Conservation (phyloP, 371 early-diverging fungal genomes). For the Chytridium lagenaria region DNA sequence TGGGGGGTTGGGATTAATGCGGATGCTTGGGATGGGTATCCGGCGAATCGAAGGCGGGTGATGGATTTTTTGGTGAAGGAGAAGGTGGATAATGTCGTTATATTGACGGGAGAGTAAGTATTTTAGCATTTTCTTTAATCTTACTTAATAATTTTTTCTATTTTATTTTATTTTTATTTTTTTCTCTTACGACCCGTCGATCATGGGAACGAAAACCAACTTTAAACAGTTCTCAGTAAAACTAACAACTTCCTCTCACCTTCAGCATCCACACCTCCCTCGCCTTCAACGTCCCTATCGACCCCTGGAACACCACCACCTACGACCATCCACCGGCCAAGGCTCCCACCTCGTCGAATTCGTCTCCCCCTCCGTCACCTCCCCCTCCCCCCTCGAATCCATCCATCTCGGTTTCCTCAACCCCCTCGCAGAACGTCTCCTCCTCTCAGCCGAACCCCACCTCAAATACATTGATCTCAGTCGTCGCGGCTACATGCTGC, state of each 20-base stretch:
- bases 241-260: background rate
- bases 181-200: background rate
- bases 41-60: slow-evolving; percentile 36
- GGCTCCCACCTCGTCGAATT: slow-evolving; percentile 44
- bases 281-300: slow-evolving; percentile 39
- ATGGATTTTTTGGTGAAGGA: slow-evolving; percentile 28
- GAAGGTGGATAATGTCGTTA: slow-evolving; percentile 32
- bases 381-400: slow-evolving; percentile 26
- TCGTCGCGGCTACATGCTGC: slow-evolving; percentile 40
- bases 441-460: slow-evolving; percentile 28
- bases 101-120: slow-evolving; percentile 48
- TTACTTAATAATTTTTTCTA: background rate
- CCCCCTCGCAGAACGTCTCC: slow-evolving; percentile 22
- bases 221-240: background rate
- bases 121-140: background rate
- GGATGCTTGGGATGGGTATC: slow-evolving; percentile 52
- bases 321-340: slow-evolving; percentile 34
- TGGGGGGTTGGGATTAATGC: slow-evolving; percentile 22
- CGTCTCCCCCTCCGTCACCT: slow-evolving; percentile 39
- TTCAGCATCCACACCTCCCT: slow-evolving; percentile 39
- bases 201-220: no score
- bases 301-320: slow-evolving; percentile 19
- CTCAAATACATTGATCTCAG: slow-evolving; percentile 26
- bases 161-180: background rate
- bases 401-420: slow-evolving; percentile 28